Evolutionary conservation across 345 rosid species (phyloP).

Genomic region (Erodium maritimum): DNA sequence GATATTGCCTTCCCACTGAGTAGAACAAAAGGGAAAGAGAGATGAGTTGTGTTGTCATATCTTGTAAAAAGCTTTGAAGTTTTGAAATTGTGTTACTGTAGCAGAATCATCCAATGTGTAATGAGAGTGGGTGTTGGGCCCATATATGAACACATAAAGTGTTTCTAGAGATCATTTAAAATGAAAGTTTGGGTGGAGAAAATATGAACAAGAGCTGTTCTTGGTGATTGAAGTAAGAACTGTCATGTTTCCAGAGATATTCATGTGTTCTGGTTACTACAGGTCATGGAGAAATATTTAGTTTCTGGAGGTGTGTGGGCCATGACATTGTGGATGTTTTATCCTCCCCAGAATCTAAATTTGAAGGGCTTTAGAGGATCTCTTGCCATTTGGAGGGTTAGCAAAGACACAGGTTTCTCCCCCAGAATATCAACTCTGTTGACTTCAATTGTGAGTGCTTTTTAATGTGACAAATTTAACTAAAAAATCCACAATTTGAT

Average conservation of each 20-base stretch:
- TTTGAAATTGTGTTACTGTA: background rate
- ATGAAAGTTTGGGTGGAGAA: too few relatives aligned
- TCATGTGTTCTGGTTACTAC: background rate
- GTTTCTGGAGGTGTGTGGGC: background rate
- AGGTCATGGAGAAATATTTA: background rate
- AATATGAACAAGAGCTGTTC: too few relatives aligned
- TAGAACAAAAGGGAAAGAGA: too few relatives aligned
- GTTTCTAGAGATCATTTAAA: too few relatives aligned
- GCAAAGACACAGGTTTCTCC: too few relatives aligned
- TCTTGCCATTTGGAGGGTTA: background rate
- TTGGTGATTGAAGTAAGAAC: background rate
- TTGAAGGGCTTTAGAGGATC: background rate
- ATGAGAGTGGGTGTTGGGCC: background rate
- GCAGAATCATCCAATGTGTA: background rate
- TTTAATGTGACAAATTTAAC: too few relatives aligned
- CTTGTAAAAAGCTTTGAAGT: background rate
- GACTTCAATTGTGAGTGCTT: too few relatives aligned
- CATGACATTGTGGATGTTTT: background rate
- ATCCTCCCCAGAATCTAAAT: background rate
- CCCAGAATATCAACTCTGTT: too few relatives aligned
- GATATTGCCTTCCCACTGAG: background rate
- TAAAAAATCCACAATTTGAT: too few relatives aligned
- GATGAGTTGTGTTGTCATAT: background rate
- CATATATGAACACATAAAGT: too few relatives aligned
- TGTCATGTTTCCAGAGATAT: background rate